These are phyloP conservation scores for Laguncularia racemosa DNA, from an alignment of 345 rosid species.

Conservation along the genomic window DNA sequence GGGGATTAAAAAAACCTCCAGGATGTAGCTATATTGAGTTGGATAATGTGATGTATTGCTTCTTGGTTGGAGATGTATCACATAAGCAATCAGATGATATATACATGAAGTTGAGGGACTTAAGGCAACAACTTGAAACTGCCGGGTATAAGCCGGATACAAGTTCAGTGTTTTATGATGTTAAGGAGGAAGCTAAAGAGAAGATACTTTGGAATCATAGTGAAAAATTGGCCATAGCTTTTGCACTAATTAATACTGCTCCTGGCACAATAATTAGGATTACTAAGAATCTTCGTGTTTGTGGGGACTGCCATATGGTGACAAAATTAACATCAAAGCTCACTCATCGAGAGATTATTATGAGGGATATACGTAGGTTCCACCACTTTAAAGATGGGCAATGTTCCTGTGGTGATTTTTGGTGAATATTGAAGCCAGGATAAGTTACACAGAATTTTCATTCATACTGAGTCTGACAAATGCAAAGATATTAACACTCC, in stretches of 20 bases:
- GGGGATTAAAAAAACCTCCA: slow-evolving; percentile 10
- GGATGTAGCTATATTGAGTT: slow-evolving; percentile 22
- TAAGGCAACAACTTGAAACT: slow-evolving; percentile 9
- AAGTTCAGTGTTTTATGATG: slow-evolving; percentile 14
- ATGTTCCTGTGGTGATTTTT: slow-evolving; percentile 5
- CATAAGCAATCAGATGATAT: slow-evolving; percentile 11
- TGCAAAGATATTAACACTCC: no score
- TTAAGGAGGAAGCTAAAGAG: slow-evolving; percentile 16
- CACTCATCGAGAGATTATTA: slow-evolving; percentile 15
- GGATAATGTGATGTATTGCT: slow-evolving; percentile 11
- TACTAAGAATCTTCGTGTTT: slow-evolving; percentile 10
- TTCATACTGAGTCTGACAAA: no score
- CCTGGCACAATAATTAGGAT: slow-evolving; percentile 16
- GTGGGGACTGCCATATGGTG: slow-evolving; percentile 15
- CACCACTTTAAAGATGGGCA: slow-evolving; percentile 14
- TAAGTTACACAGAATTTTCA: no score
- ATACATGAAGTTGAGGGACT: slow-evolving; percentile 10
- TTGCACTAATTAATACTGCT: slow-evolving; percentile 12
- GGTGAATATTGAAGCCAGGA: background rate
- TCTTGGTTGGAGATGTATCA: slow-evolving; percentile 17
- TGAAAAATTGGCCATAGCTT: slow-evolving; percentile 19
- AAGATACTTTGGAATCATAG: slow-evolving; percentile 16
- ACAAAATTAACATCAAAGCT: slow-evolving; percentile 16
- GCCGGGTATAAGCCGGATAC: slow-evolving; percentile 15
- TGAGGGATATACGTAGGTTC: slow-evolving; percentile 10